Base-by-base conservation (phyloP, 1,284 basidiomycete species). In the Cutaneotrichosporon dermatis region DNA sequence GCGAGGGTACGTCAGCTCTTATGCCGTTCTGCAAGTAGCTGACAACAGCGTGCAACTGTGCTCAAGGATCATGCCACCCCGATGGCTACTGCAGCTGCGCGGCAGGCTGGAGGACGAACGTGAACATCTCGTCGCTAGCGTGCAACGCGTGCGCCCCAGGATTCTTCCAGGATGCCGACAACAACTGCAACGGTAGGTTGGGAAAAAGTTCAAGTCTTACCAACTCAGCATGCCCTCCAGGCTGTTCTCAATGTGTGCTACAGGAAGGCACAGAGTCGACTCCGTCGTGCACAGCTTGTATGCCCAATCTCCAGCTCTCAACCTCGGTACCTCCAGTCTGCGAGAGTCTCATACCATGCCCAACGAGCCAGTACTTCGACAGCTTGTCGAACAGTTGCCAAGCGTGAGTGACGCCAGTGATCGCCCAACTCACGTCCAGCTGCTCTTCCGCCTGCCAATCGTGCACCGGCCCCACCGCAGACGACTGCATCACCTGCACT, bases 71-170 rank as follows among this genome's bases (percentile, higher is more conserved):
- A 1, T 81, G 80, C 59, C 59, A 62, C 0, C 55, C 67, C 0
- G 55, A 63, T 8, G 64, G 66, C 4, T 65, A 66, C 3, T 81
- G 80, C 62, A 55, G 34, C 2, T 81, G 80, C 63, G 72, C 76
- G 2, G 74, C 79, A 3, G 80, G 80, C 1, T 81, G 75, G 71
- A 64, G 62, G 4, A 72, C 71, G 4, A 73, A 75, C 51, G 25
- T 63, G 4, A 59, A 67, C 1, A 51, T 33, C 50, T 69, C 69
- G 0, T 60, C 66, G 1, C 55, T 64, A n/a, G 65, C 64, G 44
- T 81, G 80, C 65, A 75, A 76, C 10, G 64, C 66, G 0, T 81
- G 80, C 60, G 68, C 68, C 0, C 33, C 55, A 0, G 79, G 80
- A 0, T 81, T 77, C 61, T 79, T 68, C 59, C 56, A 65, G 16